Base-by-base conservation (phyloP, 2,329 filamentous ascomycete species). In the Microdochium bolleyi region DNA sequence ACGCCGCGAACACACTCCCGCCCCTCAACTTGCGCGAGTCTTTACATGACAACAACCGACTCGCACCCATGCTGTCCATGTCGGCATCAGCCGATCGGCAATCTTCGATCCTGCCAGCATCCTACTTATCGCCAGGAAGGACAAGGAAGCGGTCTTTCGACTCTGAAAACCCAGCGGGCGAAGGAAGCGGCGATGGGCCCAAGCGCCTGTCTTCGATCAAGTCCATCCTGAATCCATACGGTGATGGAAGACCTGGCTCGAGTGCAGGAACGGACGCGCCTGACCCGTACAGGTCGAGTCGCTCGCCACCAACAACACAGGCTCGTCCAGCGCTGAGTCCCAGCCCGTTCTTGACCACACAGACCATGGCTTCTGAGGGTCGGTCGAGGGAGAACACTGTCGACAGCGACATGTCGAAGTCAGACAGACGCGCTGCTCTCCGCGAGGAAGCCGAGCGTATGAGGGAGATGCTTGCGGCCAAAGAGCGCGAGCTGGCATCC, bases 371-470 rank as follows among this genome's bases (percentile, higher is more conserved):
- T 30, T 57, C 64, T 14, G 60, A 59, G 52, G 56, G 58, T 27
- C 52, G 56, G 38, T 58, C 62, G 49, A 61, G 59, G 48, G 66
- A 63, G 51, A 66, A 66, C 41, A 66, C 67, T 10, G 70, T 60
- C 11, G 77, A 82, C 27, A 69, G 67, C n/a, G 79, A 80, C 27
- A 72, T 72, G 14, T 63, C 73, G 8, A 85, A 80, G 59, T 76
- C 78, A 3, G 85, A 88, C 57, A 78, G 83, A 52, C 77, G 86
- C 49, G 80, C 80, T 9, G 79, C 83, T 49, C 70, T 95, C 49
- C 79, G 85, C 64, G 76, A 83, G 24, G 89, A 95, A 66, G 84
- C 88, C 0, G 87, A 92, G 62, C 76, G 77, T 51, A 94, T 94
- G 83, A 79, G 87, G 37, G 82, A 85, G 65, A 74, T 87, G 67